phyloP scores from a whole-genome alignment of 768 basidiomycete species.

The Trametopsis cervina region DNA sequence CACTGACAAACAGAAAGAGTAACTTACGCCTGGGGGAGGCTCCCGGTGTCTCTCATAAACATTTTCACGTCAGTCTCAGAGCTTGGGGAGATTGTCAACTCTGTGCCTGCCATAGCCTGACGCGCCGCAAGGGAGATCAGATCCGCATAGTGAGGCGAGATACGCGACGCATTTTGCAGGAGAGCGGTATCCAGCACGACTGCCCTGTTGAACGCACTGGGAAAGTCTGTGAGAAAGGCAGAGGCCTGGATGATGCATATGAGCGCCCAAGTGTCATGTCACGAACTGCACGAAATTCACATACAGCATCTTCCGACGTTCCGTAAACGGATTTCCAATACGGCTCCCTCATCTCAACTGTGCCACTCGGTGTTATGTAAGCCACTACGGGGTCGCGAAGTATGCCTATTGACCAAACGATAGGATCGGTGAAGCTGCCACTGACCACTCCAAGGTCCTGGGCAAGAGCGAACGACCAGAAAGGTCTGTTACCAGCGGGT shows the following conservation, averaged over 20 bases:
- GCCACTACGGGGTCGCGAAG: constrained; percentile 20
- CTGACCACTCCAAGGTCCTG: constrained; percentile 18
- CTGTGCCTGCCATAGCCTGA: constrained; percentile 20
- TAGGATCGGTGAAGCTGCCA: constrained; percentile 11
- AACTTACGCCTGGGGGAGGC: background rate
- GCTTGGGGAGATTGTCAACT: constrained; percentile 17
- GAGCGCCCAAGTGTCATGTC: background rate
- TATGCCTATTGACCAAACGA: constrained; percentile 23
- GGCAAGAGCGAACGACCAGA: constrained; percentile 20
- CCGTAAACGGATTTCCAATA: constrained; percentile 11
- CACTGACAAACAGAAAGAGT: background rate
- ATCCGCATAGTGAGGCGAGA: constrained; percentile 18
- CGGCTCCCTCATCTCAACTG: constrained; percentile 13
- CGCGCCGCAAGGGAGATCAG: constrained; percentile 21
- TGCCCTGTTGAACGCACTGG: constrained; percentile 13
- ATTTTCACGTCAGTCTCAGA: background rate
- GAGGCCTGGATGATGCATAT: background rate
- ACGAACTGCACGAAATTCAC: background rate
- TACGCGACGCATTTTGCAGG: constrained; percentile 13
- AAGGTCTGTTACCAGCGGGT: constrained; percentile 1
- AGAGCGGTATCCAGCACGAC: constrained; percentile 18
- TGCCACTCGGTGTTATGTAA: constrained; percentile 14
- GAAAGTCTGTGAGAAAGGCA: constrained; percentile 15
- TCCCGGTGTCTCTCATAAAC: background rate
- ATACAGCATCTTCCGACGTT: constrained; percentile 6